Evolutionary conservation across 768 basidiomycete genomes (phyloP).

Genomic region (Pulveroboletus ravenelii): DNA sequence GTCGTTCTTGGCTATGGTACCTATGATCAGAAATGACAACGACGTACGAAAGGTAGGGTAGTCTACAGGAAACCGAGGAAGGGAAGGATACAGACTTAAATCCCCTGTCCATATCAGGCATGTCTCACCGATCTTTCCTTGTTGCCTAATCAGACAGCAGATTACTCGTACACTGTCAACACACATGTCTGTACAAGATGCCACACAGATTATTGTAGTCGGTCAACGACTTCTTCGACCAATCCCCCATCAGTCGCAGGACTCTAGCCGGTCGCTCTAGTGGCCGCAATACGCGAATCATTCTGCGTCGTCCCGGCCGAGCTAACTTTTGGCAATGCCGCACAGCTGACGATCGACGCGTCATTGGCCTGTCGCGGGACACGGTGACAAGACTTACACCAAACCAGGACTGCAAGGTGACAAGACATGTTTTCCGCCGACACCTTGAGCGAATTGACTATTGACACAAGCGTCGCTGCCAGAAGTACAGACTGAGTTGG

Average conservation of each 20-base stretch:
- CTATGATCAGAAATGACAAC: not conserved
- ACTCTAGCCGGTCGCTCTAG: conserved; percentile 8
- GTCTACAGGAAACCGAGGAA: not conserved
- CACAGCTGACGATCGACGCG: conserved; percentile 11
- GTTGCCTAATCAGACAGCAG: not conserved
- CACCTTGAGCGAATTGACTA: conserved; percentile 52
- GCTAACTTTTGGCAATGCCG: conserved; percentile 49
- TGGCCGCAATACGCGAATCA: conserved; percentile 44
- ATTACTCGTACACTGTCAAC: conserved; percentile 7
- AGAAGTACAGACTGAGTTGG: conserved; percentile 33
- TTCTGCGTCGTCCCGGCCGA: conserved; percentile 44
- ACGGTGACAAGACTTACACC: conserved; percentile 6
- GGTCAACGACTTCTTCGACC: conserved; percentile 11
- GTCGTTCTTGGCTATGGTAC: not conserved
- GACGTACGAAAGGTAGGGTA: conserved; percentile 6
- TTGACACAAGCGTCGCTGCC: conserved; percentile 49
- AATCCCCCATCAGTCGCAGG: not conserved
- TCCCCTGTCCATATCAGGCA: conserved; percentile 15
- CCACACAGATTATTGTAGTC: not conserved
- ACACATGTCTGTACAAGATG: conserved; percentile 4
- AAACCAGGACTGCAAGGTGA: conserved; percentile 18
- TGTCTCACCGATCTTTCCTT: not conserved
- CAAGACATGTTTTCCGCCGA: conserved; percentile 37
- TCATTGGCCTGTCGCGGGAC: not conserved
- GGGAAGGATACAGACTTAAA: too few species aligned